A percentile compares a stretch with the other conserved stretches of the same genome.
phyloP scores from a whole-genome alignment of 2,329 filamentous ascomycete species.

The Colletotrichum orchidophilum region DNA sequence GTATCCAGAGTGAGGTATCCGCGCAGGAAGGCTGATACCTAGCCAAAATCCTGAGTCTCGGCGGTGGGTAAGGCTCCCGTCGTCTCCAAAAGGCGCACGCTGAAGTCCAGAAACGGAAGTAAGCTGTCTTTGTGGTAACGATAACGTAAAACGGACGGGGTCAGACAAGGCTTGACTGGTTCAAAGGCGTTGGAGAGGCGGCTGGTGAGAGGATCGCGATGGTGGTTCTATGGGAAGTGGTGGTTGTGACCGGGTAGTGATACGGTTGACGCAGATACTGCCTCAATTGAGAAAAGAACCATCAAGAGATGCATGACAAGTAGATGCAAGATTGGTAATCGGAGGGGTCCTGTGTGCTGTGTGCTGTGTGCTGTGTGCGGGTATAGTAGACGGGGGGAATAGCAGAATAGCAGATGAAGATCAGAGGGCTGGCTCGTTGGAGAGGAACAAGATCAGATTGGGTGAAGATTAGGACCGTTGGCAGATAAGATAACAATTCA shows the following conservation, averaged over 20 bases:
- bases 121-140: conserved; percentile 4
- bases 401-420: background rate
- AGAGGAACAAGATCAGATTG: background rate
- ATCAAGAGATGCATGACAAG: conserved; percentile 32
- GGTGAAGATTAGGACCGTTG: background rate
- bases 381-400: background rate
- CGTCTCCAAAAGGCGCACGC: background rate
- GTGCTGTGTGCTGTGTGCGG: background rate
- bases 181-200: background rate
- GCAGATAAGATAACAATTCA: background rate
- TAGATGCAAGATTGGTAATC: conserved; percentile 13
- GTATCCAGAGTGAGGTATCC: background rate
- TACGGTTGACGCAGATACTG: conserved; percentile 21
- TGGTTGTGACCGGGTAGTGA: background rate
- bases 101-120: background rate
- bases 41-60: background rate
- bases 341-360: background rate
- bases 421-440: background rate
- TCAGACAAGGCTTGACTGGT: background rate
- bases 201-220: background rate
- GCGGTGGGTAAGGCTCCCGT: background rate
- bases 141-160: conserved; percentile 17
- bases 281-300: conserved; percentile 26
- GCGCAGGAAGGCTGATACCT: background rate
- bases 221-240: background rate